Evolutionary conservation across 2,329 filamentous ascomycete genomes (phyloP).

Genomic region (Nectriaceae sp.): DNA sequence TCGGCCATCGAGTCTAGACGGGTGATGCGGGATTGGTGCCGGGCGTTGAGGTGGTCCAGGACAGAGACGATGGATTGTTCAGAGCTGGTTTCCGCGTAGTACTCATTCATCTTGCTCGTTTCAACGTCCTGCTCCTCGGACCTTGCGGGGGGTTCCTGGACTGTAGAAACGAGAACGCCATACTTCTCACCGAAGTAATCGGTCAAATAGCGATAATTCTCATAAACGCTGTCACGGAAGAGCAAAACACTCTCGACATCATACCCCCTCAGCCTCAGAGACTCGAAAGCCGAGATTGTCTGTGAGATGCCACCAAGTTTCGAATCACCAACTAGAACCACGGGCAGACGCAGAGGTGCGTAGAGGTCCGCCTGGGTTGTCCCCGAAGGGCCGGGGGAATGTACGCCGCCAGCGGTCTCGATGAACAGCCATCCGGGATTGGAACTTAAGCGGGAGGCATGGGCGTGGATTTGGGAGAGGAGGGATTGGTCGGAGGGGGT

Average conservation of each 20-base stretch:
- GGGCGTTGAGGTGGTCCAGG: slow-evolving; percentile 51
- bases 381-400: slow-evolving; percentile 77
- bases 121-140: slow-evolving; percentile 47
- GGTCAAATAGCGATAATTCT: slow-evolving; percentile 67
- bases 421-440: slow-evolving; percentile 66
- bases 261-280: slow-evolving; percentile 75
- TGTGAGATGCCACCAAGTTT: slow-evolving; percentile 78
- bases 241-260: slow-evolving; percentile 71
- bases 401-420: slow-evolving; percentile 81
- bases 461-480: slow-evolving; percentile 45
- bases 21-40: slow-evolving; percentile 57
- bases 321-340: slow-evolving; percentile 73
- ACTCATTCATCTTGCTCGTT: slow-evolving; percentile 57
- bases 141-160: slow-evolving; percentile 61
- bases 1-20: slow-evolving; percentile 62
- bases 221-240: slow-evolving; percentile 66
- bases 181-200: slow-evolving; percentile 66
- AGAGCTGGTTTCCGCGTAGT: slow-evolving; percentile 57
- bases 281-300: slow-evolving; percentile 80
- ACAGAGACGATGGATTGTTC: slow-evolving; percentile 44
- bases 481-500: slow-evolving; percentile 54
- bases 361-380: slow-evolving; percentile 79
- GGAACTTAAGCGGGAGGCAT: slow-evolving; percentile 38
- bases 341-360: slow-evolving; percentile 70
- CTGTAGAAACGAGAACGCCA: slow-evolving; percentile 55